These are phyloP conservation scores for Carex myosuroides DNA, from an alignment of 176 grass and related monocot species.

Conservation along the genomic window DNA sequence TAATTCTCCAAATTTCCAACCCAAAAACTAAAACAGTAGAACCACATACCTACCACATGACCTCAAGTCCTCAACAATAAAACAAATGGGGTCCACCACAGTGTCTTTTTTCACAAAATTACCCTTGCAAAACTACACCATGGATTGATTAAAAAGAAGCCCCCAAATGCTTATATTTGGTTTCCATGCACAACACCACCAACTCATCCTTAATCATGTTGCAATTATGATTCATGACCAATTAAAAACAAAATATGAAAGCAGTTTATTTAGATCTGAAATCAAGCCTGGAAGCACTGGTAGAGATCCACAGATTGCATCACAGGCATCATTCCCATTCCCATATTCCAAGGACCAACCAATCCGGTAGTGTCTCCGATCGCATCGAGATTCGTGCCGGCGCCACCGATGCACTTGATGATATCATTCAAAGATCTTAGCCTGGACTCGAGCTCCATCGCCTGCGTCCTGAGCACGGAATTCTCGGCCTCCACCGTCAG, in stretches of 20 bases:
- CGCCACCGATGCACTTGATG: neutral
- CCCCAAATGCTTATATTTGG: slow-evolving; percentile 3
- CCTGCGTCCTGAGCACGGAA: slow-evolving; percentile 44
- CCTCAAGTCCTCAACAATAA: neutral
- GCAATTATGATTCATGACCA: neutral
- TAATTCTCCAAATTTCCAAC: neutral
- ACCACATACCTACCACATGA: neutral
- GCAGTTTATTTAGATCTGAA: neutral
- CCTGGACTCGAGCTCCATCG: slow-evolving; percentile 38
- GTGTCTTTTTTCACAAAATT: neutral
- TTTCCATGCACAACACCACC: neutral
- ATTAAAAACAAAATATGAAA: neutral
- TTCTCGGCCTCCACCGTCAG: slow-evolving; percentile 34
- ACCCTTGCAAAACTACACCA: neutral
- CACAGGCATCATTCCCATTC: neutral
- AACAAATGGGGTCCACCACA: slow-evolving; percentile 7
- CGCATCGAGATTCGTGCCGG: neutral
- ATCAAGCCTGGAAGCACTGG: neutral
- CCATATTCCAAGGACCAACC: neutral
- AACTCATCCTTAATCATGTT: neutral
- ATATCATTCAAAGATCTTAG: slow-evolving; percentile 37
- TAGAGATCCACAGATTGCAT: slow-evolving; percentile 16
- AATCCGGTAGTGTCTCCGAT: neutral
- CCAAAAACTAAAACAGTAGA: neutral
- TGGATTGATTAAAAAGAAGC: neutral